phyloP scores from a whole-genome alignment of 371 early-diverging fungal species.

The Polyrhizophydium stewartii region DNA sequence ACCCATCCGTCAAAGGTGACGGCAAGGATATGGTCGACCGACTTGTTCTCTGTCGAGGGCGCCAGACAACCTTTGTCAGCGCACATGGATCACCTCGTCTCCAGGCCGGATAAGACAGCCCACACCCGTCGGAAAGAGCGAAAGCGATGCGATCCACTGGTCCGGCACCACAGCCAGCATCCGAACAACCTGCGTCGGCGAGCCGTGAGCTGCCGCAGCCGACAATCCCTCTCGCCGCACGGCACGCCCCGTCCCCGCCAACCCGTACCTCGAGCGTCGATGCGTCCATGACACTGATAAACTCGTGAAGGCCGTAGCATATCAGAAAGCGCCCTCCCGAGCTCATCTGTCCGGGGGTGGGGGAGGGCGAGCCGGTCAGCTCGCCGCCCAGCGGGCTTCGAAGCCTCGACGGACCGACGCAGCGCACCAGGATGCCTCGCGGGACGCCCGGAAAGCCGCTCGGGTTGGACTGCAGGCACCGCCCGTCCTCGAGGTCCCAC shows the following conservation, averaged over 20 bases:
- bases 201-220: not conserved
- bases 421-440: not conserved
- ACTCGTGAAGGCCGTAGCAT: constrained; percentile 32
- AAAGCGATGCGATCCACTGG: constrained; percentile 61
- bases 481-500: constrained; percentile 69
- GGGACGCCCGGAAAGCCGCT: constrained; percentile 36
- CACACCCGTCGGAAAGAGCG: constrained; percentile 56
- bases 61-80: constrained; percentile 15
- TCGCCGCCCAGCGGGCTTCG: constrained; percentile 5
- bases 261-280: constrained; percentile 43
- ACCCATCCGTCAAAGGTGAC: constrained; percentile 14
- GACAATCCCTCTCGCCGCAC: no score
- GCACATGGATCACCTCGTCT: not conserved
- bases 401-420: constrained; percentile 18
- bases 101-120: not conserved
- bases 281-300: constrained; percentile 44
- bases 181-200: not conserved
- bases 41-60: constrained; percentile 13
- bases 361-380: not conserved
- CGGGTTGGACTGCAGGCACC: constrained; percentile 59
- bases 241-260: not conserved
- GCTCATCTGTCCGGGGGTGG: not conserved
- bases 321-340: not conserved
- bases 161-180: not conserved
- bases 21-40: constrained; percentile 7